Conservation (phyloP, 2,329 filamentous ascomycete species). For the Stagonosporopsis tanaceti region DNA sequence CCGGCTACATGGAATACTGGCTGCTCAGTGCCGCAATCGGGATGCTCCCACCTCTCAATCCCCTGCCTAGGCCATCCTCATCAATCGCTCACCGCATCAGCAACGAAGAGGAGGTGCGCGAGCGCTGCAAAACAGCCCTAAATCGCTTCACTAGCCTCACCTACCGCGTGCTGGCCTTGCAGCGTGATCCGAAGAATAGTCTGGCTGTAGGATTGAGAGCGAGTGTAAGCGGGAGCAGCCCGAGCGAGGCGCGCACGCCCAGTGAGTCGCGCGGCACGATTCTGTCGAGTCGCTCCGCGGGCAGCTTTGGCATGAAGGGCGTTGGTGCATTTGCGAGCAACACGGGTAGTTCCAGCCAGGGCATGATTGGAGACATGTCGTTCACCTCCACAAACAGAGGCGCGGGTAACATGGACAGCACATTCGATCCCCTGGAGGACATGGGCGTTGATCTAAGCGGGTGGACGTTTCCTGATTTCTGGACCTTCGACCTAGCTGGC, state of each 20-base stretch:
- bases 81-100: slow-evolving; percentile 22
- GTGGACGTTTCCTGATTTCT: slow-evolving; percentile 48
- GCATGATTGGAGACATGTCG: slow-evolving; percentile 11
- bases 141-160: slow-evolving; percentile 39
- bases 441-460: slow-evolving; percentile 40
- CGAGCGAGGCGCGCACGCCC: slow-evolving; percentile 4
- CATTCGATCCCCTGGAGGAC: slow-evolving; percentile 36
- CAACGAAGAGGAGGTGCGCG: slow-evolving; percentile 25
- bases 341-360: background rate
- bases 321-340: slow-evolving; percentile 5
- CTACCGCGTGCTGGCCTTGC: slow-evolving; percentile 41
- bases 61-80: slow-evolving; percentile 23
- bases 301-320: slow-evolving; percentile 5
- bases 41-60: slow-evolving; percentile 37
- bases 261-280: slow-evolving; percentile 8
- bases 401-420: slow-evolving; percentile 8
- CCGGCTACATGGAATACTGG: slow-evolving; percentile 49
- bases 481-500: slow-evolving; percentile 45
- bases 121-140: slow-evolving; percentile 37
- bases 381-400: slow-evolving; percentile 13
- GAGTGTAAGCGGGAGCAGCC: slow-evolving; percentile 25
- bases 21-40: slow-evolving; percentile 41
- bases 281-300: slow-evolving; percentile 20
- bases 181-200: slow-evolving; percentile 36
- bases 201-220: slow-evolving; percentile 33